Evolutionary conservation across 208 protist species (phyloP).

Genomic region (Crithidia expoeki): DNA sequence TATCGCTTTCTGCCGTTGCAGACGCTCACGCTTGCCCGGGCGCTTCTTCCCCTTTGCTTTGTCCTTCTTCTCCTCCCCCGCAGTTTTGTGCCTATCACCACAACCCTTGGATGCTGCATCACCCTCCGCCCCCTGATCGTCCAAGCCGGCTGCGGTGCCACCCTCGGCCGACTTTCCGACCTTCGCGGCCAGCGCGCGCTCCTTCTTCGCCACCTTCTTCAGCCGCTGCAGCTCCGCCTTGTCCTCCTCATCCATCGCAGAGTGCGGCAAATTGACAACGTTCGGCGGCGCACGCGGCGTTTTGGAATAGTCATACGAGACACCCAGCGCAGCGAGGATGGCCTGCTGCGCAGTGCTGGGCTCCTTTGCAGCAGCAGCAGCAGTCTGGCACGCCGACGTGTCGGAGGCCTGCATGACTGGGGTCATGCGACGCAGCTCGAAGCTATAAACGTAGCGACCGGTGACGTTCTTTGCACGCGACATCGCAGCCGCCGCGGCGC

Average conservation of each 20-base stretch:
- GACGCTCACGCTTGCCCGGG: constrained; percentile 31
- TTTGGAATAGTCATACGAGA: constrained; percentile 60
- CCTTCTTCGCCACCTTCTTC: constrained; percentile 53
- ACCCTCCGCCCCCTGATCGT: not conserved
- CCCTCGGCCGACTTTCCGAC: not conserved
- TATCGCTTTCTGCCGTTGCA: constrained; percentile 24
- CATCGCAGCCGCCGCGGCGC: not conserved
- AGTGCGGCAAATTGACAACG: constrained; percentile 23
- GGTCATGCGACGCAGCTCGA: constrained; percentile 89
- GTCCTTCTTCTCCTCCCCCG: constrained; percentile 5
- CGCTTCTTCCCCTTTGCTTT: constrained; percentile 25
- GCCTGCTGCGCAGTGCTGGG: constrained; percentile 24
- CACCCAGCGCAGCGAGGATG: constrained; percentile 43
- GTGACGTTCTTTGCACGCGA: not conserved
- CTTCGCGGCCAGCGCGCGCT: constrained; percentile 28
- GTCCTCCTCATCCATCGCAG: constrained; percentile 48
- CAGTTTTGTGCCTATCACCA: not conserved
- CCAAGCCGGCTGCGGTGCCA: not conserved
- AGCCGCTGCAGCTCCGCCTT: constrained; percentile 39
- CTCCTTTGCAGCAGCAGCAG: not conserved
- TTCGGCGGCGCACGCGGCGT: constrained; percentile 17
- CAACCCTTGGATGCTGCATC: not conserved
- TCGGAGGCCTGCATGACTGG: constrained; percentile 47
- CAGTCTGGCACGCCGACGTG: not conserved
- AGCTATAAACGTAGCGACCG: constrained; percentile 71